Base-by-base conservation (phyloP, 2,329 filamentous ascomycete species). In the Talaromyces sp. region DNA sequence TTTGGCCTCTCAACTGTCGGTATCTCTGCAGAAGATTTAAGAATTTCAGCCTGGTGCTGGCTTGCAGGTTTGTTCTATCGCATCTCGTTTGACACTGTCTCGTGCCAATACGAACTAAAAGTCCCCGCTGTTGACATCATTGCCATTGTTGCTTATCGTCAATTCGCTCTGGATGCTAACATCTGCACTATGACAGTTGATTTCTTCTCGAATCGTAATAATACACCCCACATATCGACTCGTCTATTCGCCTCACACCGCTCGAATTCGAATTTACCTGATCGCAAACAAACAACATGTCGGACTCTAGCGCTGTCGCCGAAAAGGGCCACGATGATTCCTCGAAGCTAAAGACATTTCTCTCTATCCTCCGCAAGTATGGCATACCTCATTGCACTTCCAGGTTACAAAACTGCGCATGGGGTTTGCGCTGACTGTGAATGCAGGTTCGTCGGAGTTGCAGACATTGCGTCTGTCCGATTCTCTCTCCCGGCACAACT, bases 401-500 rank as follows among this genome's bases (percentile, higher is more conserved):
- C 31, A 35, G 22, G 8, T 25, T 56, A 22, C 31, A 56, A 27
- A 59, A 65, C 66, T 62, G 45, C 37, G 57, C 37, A 41, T 43
- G 25, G n/a, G 27, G 10, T 5, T 60, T 59, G 67, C 66, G 67
- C 37, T 59, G 31, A 59, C 37, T 33, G 22, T 2, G 22, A n/a
- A 31, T 7, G 9, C 78, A 96, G 94, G 77, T 98, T 98, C 79
- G 93, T 98, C 73, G 95, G 95, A 71, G 95, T 99, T 65, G 85
- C 93, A 70, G 95, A 99, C 80, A 95, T 99, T 73, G 95, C 95
- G 65, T 88, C 93, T 64, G 94, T 98, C 68, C 91, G 95, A 71
- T 99, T 99, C 82, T 98, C 94, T 17, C 86, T 99, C 60, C 95
- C 95, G 25, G 93, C 95, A 60, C 94, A 98, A 79, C 88, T 99